These are phyloP conservation scores for Candida glucosophila DNA, from an alignment of 1,139 yeast species.

Conservation along the genomic window DNA sequence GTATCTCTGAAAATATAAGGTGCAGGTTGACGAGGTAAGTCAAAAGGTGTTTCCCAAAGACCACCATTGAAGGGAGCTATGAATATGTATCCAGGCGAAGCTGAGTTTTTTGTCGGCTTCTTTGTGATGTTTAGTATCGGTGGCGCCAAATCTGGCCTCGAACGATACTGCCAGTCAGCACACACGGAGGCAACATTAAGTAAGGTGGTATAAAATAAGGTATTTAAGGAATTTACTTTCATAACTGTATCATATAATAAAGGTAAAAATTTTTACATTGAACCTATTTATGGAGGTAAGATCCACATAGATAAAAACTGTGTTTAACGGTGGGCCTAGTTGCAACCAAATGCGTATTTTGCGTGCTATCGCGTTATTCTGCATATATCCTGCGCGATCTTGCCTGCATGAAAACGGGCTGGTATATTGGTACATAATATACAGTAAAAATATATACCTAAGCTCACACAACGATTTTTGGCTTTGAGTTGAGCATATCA, in stretches of 20 bases:
- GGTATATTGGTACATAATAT: too few species aligned
- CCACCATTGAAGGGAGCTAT: conserved; percentile 24
- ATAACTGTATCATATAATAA: too few species aligned
- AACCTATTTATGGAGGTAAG: too few species aligned
- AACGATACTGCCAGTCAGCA: conserved; percentile 21
- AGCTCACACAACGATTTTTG: background rate
- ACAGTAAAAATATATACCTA: background rate
- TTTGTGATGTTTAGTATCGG: conserved; percentile 23
- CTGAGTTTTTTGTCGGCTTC: conserved; percentile 13
- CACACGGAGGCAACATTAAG: conserved; percentile 9
- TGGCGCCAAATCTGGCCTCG: conserved; percentile 26
- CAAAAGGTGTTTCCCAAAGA: too few species aligned
- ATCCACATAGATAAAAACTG: too few species aligned
- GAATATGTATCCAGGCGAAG: conserved; percentile 21
- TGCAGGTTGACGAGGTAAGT: conserved; percentile 20
- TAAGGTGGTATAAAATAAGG: conserved; percentile 1
- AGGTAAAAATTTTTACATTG: too few species aligned
- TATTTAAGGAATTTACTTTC: too few species aligned
- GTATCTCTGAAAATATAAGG: conserved; percentile 22
- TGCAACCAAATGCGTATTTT: too few species aligned
- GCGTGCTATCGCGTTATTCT: too few species aligned
- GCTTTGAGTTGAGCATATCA: conserved; percentile 3
- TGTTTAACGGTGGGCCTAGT: too few species aligned
- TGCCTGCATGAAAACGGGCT: too few species aligned
- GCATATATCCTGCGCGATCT: too few species aligned